These are phyloP conservation scores for Stephanodiscus triporus DNA, from an alignment of 108 stramenopile genomes.

Conservation along the genomic window DNA sequence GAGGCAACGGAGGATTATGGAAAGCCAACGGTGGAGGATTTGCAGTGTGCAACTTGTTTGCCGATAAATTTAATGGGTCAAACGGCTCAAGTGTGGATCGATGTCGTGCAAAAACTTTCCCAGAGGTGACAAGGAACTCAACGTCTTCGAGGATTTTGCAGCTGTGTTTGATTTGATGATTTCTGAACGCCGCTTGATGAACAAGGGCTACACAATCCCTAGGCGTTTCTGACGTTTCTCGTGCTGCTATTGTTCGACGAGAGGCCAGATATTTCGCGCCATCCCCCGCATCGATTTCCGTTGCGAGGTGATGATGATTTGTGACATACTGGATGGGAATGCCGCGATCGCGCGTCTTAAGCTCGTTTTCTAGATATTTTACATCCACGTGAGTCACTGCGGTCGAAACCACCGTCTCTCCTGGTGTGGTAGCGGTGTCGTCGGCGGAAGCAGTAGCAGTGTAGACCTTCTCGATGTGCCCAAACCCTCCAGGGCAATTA, in stretches of 20 bases:
- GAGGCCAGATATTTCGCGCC: background rate
- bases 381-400: constrained; percentile 58
- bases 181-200: background rate
- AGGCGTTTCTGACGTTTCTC: background rate
- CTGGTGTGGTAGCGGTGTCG: background rate
- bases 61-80: constrained; percentile 27
- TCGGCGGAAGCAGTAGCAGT: background rate
- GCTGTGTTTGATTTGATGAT: background rate
- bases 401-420: background rate
- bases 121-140: constrained; percentile 48
- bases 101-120: constrained; percentile 48
- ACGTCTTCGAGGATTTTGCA: constrained; percentile 18
- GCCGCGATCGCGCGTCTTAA: background rate
- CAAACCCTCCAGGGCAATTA: constrained; percentile 67
- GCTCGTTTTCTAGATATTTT: constrained; percentile 33
- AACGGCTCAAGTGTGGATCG: constrained; percentile 29
- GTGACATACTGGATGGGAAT: constrained; percentile 3
- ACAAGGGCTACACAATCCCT: background rate
- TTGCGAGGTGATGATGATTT: background rate
- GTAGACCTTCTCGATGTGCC: constrained; percentile 44
- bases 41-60: background rate
- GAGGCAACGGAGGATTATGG: constrained; percentile 27
- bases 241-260: background rate
- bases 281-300: background rate
- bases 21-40: background rate